phyloP scores from a whole-genome alignment of 192 early-diverging fungal species.

The Coemansia furcata region DNA sequence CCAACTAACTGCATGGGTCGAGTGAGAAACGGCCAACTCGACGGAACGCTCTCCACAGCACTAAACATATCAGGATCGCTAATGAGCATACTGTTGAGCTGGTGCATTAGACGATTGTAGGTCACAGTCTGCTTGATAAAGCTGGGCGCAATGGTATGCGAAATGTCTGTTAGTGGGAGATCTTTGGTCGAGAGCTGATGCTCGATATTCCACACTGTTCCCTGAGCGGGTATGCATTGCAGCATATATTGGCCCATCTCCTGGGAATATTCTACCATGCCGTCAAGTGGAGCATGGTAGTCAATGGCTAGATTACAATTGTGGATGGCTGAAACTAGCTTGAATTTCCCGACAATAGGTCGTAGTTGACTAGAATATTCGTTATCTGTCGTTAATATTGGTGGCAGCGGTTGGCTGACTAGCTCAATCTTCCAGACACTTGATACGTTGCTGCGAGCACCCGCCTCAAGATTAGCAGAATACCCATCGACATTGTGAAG shows the following conservation, averaged over 20 bases:
- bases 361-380: conserved; percentile 57
- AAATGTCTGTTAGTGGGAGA: conserved; percentile 58
- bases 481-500: conserved; percentile 7
- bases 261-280: neutral
- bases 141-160: conserved; percentile 51
- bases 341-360: conserved; percentile 74
- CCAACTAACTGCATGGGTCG: conserved; percentile 84
- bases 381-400: neutral
- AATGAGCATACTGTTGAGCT: conserved; percentile 86
- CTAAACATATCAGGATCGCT: conserved; percentile 88
- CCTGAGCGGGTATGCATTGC: conserved; percentile 8
- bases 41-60: conserved; percentile 69
- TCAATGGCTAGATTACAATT: conserved; percentile 59
- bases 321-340: conserved; percentile 62
- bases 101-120: conserved; percentile 93
- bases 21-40: conserved; percentile 79
- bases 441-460: neutral
- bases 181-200: conserved; percentile 64
- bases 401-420: conserved; percentile 64
- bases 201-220: conserved; percentile 90
- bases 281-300: neutral
- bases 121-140: conserved; percentile 80
- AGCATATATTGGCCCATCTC: neutral
- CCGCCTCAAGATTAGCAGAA: neutral
- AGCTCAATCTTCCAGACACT: neutral